Conservation (phyloP, 2,329 filamentous ascomycete genomes). For the Fusarium sp. region DNA sequence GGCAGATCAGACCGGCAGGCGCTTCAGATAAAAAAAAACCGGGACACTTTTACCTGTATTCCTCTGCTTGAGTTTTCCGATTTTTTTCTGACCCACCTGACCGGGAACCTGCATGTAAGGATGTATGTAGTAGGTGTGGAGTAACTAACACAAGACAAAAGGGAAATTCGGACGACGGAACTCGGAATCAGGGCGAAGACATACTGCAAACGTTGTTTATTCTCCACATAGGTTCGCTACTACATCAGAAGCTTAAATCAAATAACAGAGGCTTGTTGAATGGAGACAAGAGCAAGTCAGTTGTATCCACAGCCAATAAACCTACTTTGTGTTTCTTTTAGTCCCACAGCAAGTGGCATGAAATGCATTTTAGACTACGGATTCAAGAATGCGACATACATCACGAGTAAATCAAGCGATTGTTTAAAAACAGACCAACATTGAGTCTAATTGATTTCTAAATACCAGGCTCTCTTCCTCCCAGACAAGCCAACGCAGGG, state of each 20-base stretch:
- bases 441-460: conserved; percentile 42
- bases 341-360: background rate
- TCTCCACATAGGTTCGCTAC: conserved; percentile 23
- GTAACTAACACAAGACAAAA: background rate
- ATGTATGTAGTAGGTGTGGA: background rate
- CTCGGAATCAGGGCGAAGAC: background rate
- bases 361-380: fast-evolving
- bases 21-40: too few species aligned
- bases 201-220: background rate
- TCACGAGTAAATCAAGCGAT: background rate
- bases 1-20: conserved; percentile 22
- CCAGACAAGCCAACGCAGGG: conserved; percentile 35
- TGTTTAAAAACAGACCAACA: conserved; percentile 27
- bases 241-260: background rate
- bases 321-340: background rate
- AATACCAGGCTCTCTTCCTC: conserved; percentile 42
- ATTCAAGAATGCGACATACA: background rate
- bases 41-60: too few species aligned
- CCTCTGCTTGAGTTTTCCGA: too few species aligned
- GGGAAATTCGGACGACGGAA: conserved; percentile 3
- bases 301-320: background rate
- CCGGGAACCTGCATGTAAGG: conserved; percentile 27
- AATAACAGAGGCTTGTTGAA: background rate
- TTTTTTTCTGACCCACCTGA: too few species aligned
- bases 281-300: background rate